Percentiles rank a stretch among this genome's conserved stretches.
Evolutionary conservation across 495 filamentous ascomycete species (phyloP).

Genomic region (Penicillium manginii): DNA sequence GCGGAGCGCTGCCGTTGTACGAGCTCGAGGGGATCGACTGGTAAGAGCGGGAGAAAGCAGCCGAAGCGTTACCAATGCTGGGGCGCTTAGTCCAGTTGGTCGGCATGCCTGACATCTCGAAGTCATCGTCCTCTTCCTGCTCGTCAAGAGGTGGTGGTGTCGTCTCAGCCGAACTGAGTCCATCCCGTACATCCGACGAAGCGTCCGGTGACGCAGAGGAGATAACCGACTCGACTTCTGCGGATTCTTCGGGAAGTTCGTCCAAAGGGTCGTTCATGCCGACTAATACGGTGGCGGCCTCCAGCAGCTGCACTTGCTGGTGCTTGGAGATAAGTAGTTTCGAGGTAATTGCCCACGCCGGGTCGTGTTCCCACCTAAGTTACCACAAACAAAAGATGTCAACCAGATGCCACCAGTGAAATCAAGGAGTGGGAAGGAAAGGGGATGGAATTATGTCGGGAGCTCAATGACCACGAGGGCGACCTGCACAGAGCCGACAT

Average conservation of each 20-base stretch:
- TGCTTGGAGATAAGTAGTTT: conserved; percentile 99
- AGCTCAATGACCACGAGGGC: conserved; percentile 47
- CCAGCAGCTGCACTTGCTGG: conserved; percentile 96
- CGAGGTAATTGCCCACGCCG: conserved; percentile 96
- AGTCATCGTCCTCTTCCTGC: conserved; percentile 45
- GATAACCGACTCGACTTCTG: conserved; percentile 73
- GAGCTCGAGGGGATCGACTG: conserved; percentile 71
- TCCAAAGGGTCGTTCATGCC: conserved; percentile 74
- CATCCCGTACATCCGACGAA: conserved; percentile 74
- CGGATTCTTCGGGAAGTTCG: conserved; percentile 56
- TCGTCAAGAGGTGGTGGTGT: conserved; percentile 59
- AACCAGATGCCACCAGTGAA: conserved; percentile 32
- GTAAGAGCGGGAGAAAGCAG: conserved; percentile 80
- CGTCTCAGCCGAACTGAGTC: conserved; percentile 60
- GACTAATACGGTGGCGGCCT: conserved; percentile 92
- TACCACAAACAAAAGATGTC: conserved; percentile 49
- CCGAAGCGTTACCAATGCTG: conserved; percentile 63
- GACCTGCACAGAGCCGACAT: conserved; percentile 53
- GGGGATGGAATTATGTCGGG: conserved; percentile 18
- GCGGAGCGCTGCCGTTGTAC: conserved; percentile 48
- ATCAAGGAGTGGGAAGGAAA: conserved; percentile 20
- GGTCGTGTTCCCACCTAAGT: conserved; percentile 97
- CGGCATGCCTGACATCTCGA: conserved; percentile 45
- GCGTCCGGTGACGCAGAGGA: conserved; percentile 82
- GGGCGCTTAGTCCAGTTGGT: conserved; percentile 45